Evolutionary conservation across 345 rosid genomes (phyloP).

Genomic region (Bruguiera parviflora): DNA sequence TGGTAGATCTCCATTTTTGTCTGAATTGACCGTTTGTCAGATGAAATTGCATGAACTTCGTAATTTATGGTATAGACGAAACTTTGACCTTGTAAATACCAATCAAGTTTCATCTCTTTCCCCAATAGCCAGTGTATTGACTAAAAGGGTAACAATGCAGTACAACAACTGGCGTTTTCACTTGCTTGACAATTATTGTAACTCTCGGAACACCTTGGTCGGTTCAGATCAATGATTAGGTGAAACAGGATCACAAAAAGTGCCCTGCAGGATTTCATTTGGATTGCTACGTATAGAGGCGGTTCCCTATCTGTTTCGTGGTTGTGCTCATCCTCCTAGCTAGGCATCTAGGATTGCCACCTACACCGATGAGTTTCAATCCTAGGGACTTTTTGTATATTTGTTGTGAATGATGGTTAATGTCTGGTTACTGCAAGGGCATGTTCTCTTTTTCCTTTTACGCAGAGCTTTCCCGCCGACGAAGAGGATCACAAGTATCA

Average conservation of each 20-base stretch:
- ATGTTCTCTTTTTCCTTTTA: too few relatives aligned
- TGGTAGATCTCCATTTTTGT: too few relatives aligned
- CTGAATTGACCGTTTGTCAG: too few relatives aligned
- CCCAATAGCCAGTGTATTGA: too few relatives aligned
- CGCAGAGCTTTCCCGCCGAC: too few relatives aligned
- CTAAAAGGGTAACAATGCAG: neutral
- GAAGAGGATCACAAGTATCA: too few relatives aligned
- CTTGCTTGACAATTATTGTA: slow-evolving; percentile 5
- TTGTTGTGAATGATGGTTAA: neutral
- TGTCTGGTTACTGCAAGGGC: too few relatives aligned
- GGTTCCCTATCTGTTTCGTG: neutral
- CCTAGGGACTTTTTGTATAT: neutral
- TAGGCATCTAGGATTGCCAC: neutral
- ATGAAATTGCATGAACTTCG: too few relatives aligned
- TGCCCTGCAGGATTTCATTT: neutral
- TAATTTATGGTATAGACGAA: neutral
- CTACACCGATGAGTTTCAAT: neutral
- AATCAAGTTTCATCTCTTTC: neutral
- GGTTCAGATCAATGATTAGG: neutral
- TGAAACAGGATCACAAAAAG: neutral
- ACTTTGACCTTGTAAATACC: neutral
- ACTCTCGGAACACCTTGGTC: neutral
- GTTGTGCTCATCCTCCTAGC: neutral
- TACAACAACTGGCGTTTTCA: neutral
- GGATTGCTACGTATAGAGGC: neutral